These are phyloP conservation scores for Cyberlindnera misumaiensis DNA, from an alignment of 805 yeast species.

Conservation along the genomic window DNA sequence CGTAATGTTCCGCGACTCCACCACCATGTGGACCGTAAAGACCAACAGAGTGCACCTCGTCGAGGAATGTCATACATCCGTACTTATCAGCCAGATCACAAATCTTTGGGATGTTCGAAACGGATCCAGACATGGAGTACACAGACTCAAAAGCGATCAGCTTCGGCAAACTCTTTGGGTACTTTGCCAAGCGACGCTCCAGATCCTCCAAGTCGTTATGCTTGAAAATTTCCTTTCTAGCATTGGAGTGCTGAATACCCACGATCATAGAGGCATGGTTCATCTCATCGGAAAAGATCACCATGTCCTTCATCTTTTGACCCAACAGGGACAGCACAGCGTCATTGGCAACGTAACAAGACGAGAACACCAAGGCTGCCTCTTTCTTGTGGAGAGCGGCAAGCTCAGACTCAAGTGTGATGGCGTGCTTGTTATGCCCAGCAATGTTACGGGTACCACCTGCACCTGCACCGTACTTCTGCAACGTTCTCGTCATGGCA, in stretches of 20 bases:
- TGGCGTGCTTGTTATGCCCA: conserved; percentile 91
- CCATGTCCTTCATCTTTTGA: conserved; percentile 81
- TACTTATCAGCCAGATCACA: conserved; percentile 96
- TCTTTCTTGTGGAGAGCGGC: conserved; percentile 93
- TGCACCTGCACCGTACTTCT: conserved; percentile 95
- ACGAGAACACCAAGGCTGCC: conserved; percentile 89
- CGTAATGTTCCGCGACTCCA: conserved; percentile 96
- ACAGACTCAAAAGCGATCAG: conserved; percentile 96
- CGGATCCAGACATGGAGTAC: conserved; percentile 97
- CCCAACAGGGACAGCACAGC: conserved; percentile 90
- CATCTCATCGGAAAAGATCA: conserved; percentile 84
- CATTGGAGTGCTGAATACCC: conserved; percentile 87
- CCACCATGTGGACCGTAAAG: conserved; percentile 99
- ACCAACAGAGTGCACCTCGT: conserved; percentile 98
- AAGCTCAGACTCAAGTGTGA: conserved; percentile 74
- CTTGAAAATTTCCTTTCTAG: conserved; percentile 82
- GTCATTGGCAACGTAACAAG: conserved; percentile 96
- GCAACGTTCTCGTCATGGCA: conserved; percentile 73
- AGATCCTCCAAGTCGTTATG: conserved; percentile 85
- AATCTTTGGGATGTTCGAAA: conserved; percentile 85
- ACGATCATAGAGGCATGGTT: conserved; percentile 98
- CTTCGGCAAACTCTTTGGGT: conserved; percentile 86
- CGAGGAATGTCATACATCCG: conserved; percentile 94
- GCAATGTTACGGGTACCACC: conserved; percentile 99
- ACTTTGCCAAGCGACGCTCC: conserved; percentile 68